A percentile compares a stretch with the other conserved stretches of the same genome.
Conservation (phyloP, 768 basidiomycete genomes). For the Termitomyces sp. region DNA sequence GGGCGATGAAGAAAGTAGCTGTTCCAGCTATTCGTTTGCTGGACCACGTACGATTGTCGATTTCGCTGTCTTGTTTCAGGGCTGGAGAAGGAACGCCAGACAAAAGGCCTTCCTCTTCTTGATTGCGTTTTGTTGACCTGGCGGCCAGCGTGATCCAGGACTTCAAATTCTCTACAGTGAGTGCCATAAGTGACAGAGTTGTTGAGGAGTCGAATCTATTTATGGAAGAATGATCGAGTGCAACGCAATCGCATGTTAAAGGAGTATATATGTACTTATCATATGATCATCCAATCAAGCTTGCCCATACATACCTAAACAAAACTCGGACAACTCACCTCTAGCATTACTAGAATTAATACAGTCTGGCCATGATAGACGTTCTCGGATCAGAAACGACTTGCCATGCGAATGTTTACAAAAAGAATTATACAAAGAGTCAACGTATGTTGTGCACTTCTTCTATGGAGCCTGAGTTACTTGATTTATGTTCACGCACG, state of each 20-base stretch:
- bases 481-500: no score
- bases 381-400: no score
- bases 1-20: constrained; percentile 33
- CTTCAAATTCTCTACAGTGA: constrained; percentile 6
- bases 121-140: constrained; percentile 14
- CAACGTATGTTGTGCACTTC: no score
- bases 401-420: no score
- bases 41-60: constrained; percentile 28
- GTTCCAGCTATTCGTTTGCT: constrained; percentile 30
- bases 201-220: background rate
- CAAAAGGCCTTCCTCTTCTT: constrained; percentile 38
- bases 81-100: constrained; percentile 17
- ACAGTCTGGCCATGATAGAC: no score
- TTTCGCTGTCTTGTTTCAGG: constrained; percentile 20
- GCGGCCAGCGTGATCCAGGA: constrained; percentile 2
- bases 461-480: no score
- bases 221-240: background rate
- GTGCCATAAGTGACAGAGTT: constrained; percentile 10
- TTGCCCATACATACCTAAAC: no score
- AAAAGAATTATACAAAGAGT: no score
- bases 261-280: no score
- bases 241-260: background rate
- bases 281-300: no score
- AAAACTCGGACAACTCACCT: no score
- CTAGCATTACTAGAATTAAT: no score